Base-by-base conservation (phyloP, 116 monocot species). In the Trichopus zeylanicus region DNA sequence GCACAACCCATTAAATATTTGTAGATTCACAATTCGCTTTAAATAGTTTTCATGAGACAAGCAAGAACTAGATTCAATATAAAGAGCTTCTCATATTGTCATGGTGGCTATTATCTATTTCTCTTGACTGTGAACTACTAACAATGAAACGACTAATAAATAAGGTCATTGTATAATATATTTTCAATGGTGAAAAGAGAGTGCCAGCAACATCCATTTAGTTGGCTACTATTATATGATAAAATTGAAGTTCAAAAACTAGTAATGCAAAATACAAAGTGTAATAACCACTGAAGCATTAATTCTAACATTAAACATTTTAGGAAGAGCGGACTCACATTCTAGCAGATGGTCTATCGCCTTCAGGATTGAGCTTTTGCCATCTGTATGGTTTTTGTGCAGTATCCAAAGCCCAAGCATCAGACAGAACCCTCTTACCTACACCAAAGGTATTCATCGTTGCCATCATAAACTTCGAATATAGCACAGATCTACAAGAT, bases 401-500 rank as follows among this genome's bases (percentile, higher is more conserved):
- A 42, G 97, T 97, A 77, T 97, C 91, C 70, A 97, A 71, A 67
- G 75, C 78, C 97, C 97, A 97, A 65, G 81, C 76, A 97, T 97
- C 97, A 55, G 84, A 84, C 26, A 97, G 70, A 21, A 73, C 82
- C 65, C 75, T 81, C 62, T 97, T 97, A 37, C 97, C 97, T 97
- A 63, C 65, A 69, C 46, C 51, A 70, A 60, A 74, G 26, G 47
- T 47, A 48, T 34, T 39, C 6, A 39, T 18, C 28, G 21, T 18
- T n/a, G 30, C 5, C 5, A 13, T 42, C n/a, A n/a, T 0, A 18
- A 42, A 42, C 42, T 42, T 42, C 13, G 12, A 42, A 42, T n/a
- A n/a, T 42, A 15, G 42, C 12, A 42, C 12, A 42, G 7, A n/a
- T n/a, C n/a, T n/a, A n/a, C n/a, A n/a, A n/a, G n/a, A n/a, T n/a